Percentiles rank a stretch among this genome's conserved stretches.
phyloP scores from a whole-genome alignment of 441 rosid genomes.

The Brassica hybrid region DNA sequence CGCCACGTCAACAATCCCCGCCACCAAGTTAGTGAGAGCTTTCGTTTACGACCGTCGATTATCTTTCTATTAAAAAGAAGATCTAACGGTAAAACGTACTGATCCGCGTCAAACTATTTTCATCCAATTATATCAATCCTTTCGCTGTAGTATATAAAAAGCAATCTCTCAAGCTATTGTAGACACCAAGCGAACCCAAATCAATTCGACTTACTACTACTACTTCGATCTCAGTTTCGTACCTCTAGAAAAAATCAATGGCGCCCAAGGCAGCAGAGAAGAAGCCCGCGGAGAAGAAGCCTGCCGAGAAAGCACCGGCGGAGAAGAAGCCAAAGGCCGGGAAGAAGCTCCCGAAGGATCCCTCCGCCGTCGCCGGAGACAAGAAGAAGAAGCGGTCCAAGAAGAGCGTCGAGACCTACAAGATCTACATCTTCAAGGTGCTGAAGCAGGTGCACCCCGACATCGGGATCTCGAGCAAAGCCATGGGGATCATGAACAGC shows the following conservation, averaged over 20 bases:
- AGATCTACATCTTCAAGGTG: conserved; percentile 33
- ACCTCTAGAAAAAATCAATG: neutral
- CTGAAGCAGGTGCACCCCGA: neutral
- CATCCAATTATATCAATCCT: conserved; percentile 40
- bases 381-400: conserved; percentile 42
- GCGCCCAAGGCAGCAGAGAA: neutral
- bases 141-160: conserved; percentile 26
- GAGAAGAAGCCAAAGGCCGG: neutral
- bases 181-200: neutral
- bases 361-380: conserved; percentile 32
- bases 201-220: neutral
- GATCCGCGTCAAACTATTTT: conserved; percentile 32
- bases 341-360: conserved; percentile 28
- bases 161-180: neutral
- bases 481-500: conserved; percentile 29
- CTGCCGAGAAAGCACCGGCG: neutral
- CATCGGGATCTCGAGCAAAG: neutral
- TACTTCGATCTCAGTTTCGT: too few relatives aligned
- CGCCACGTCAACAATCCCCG: conserved; percentile 25
- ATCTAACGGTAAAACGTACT: conserved; percentile 27
- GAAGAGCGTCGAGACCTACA: conserved; percentile 46
- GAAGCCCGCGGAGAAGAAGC: neutral
- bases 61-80: neutral
- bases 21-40: conserved; percentile 1
- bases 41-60: conserved; percentile 40